Conservation (phyloP, 352 stramenopile genomes). For the Phytophthora pistaciae region DNA sequence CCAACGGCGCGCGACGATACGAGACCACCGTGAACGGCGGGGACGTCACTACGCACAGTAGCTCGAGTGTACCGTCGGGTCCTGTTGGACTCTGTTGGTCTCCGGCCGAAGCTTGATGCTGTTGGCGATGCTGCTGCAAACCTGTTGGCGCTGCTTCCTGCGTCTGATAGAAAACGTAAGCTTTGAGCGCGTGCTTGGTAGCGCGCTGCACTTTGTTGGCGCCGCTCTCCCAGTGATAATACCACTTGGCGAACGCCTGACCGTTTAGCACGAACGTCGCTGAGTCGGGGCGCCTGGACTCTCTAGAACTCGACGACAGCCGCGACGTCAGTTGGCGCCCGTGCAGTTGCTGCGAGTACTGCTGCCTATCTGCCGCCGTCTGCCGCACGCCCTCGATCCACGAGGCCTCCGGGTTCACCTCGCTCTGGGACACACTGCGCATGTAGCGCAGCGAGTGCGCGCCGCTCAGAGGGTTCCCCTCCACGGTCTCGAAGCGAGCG, state of each 20-base stretch:
- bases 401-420: conserved; percentile 62
- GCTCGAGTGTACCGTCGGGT: conserved; percentile 21
- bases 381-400: conserved; percentile 61
- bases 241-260: conserved; percentile 62
- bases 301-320: background rate
- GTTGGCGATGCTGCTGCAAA: background rate
- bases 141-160: background rate
- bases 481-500: conserved; percentile 44
- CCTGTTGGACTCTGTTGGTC: background rate
- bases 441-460: conserved; percentile 28
- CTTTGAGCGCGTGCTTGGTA: conserved; percentile 62
- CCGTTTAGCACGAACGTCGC: conserved; percentile 51
- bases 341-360: conserved; percentile 29
- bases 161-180: conserved; percentile 56
- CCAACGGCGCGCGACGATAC: conserved; percentile 43
- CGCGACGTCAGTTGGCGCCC: conserved; percentile 25
- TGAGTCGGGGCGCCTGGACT: background rate
- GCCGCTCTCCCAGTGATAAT: conserved; percentile 72
- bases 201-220: conserved; percentile 69
- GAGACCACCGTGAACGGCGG: conserved; percentile 55
- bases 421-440: conserved; percentile 53
- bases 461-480: conserved; percentile 19
- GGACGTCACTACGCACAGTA: conserved; percentile 47
- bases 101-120: background rate
- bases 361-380: conserved; percentile 17